A percentile compares a stretch with the other conserved stretches of the same genome.
These are phyloP conservation scores for Spatholobus suberectus DNA, from an alignment of 306 rosid genomes.

Conservation along the genomic window DNA sequence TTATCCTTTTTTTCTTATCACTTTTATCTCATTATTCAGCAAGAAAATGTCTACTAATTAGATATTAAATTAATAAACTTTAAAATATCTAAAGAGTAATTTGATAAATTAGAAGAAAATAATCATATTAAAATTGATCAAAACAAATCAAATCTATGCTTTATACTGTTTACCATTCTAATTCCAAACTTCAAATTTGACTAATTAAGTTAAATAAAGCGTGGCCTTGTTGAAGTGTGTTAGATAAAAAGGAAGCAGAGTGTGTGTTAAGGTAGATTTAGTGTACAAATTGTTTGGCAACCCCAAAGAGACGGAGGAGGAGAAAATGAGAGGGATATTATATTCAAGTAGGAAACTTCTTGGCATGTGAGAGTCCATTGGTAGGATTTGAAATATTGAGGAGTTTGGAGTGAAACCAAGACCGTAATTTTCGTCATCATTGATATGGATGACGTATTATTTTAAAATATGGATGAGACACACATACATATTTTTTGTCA, in stretches of 20 bases:
- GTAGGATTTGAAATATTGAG: conserved; percentile 21
- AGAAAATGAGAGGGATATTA: not conserved
- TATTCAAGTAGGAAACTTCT: not conserved
- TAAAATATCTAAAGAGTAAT: too few species aligned
- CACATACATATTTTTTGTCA: too few species aligned
- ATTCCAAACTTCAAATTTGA: not conserved
- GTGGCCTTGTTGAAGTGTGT: not conserved
- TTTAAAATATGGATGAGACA: too few species aligned
- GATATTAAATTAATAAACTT: too few species aligned
- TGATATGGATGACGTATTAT: too few species aligned
- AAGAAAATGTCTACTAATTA: too few species aligned
- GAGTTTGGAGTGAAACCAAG: not conserved
- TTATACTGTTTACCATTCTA: not conserved
- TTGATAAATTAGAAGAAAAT: too few species aligned
- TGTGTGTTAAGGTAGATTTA: not conserved
- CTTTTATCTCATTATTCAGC: too few species aligned
- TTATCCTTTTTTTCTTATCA: too few species aligned
- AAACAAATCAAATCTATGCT: too few species aligned
- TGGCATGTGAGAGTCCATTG: conserved; percentile 14
- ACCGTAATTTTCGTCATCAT: not conserved
- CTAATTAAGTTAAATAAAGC: not conserved
- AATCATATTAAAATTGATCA: too few species aligned
- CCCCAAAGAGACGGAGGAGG: not conserved
- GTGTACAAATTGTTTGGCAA: not conserved
- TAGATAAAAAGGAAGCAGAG: not conserved